These are phyloP conservation scores for Dalbergia oliveri DNA, from an alignment of 306 rosid genomes.

Conservation along the genomic window DNA sequence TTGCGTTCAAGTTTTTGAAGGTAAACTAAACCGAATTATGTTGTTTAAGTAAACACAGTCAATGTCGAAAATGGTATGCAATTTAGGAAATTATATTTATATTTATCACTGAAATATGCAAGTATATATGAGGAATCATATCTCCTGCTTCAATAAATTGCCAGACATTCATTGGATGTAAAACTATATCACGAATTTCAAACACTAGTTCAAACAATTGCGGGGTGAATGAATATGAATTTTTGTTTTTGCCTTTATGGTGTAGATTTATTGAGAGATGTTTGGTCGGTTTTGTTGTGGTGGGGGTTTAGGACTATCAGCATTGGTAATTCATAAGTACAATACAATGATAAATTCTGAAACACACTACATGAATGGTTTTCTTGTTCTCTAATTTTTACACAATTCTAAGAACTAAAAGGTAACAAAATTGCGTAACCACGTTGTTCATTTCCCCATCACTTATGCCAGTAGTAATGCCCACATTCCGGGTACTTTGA, in stretches of 20 bases:
- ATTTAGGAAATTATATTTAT: neutral
- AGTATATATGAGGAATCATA: too few relatives aligned
- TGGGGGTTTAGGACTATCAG: neutral
- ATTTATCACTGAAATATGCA: too few relatives aligned
- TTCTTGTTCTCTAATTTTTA: slow-evolving; percentile 28
- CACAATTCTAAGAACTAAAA: slow-evolving; percentile 35
- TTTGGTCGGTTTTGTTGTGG: too few relatives aligned
- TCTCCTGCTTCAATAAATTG: neutral
- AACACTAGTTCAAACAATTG: neutral
- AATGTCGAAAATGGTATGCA: too few relatives aligned
- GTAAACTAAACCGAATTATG: neutral
- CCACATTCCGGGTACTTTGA: slow-evolving; percentile 34
- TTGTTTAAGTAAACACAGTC: neutral
- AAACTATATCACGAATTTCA: neutral
- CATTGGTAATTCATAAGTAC: slow-evolving; percentile 20
- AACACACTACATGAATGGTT: slow-evolving; percentile 21
- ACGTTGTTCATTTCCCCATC: neutral
- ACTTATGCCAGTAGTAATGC: slow-evolving; percentile 9
- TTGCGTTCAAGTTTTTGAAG: neutral
- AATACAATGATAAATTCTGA: slow-evolving; percentile 22
- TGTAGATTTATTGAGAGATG: too few relatives aligned
- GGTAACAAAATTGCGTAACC: slow-evolving; percentile 47
- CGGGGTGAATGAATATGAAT: neutral
- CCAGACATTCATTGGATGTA: neutral
- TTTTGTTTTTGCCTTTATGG: neutral